These are phyloP conservation scores for Ulvella scutata DNA, from an alignment of 139 green algal species.

Conservation along the genomic window DNA sequence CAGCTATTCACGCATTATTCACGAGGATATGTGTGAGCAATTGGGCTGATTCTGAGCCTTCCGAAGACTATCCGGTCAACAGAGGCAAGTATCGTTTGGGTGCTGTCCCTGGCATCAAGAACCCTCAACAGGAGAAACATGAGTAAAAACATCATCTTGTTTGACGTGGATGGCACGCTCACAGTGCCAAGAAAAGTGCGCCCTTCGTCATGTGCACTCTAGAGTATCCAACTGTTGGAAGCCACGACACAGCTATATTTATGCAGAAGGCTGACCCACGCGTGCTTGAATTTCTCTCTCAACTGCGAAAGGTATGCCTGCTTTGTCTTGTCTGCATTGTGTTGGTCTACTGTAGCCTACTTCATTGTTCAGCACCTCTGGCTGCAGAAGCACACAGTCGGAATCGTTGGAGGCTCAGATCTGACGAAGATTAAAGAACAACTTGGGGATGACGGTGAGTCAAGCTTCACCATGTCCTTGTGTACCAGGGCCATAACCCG, in stretches of 20 bases:
- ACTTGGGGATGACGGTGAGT: constrained; percentile 70
- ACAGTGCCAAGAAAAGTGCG: constrained; percentile 70
- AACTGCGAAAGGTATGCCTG: constrained; percentile 62
- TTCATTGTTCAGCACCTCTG: background rate
- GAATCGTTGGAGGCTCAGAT: constrained; percentile 95
- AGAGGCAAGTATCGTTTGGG: too few relatives aligned
- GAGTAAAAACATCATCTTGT: constrained; percentile 59
- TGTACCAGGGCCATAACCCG: too few relatives aligned
- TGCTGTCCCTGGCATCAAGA: too few relatives aligned
- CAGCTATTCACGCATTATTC: background rate
- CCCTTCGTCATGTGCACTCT: constrained; percentile 8
- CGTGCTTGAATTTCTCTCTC: constrained; percentile 61
- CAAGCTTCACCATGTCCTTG: background rate
- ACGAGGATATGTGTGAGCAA: too few relatives aligned
- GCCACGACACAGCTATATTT: background rate
- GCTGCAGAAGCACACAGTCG: constrained; percentile 69
- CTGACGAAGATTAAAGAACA: constrained; percentile 92
- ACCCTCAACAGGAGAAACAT: too few relatives aligned
- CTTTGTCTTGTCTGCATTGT: background rate
- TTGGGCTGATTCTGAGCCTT: too few relatives aligned
- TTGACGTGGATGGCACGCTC: constrained; percentile 94
- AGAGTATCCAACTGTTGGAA: background rate
- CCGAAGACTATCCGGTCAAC: too few relatives aligned
- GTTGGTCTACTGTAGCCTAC: too few relatives aligned
- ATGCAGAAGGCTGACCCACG: constrained; percentile 25